A percentile compares a stretch with the other conserved stretches of the same genome.
Conservation (phyloP, 2,329 filamentous ascomycete species). For the Teratosphaeria viscida region DNA sequence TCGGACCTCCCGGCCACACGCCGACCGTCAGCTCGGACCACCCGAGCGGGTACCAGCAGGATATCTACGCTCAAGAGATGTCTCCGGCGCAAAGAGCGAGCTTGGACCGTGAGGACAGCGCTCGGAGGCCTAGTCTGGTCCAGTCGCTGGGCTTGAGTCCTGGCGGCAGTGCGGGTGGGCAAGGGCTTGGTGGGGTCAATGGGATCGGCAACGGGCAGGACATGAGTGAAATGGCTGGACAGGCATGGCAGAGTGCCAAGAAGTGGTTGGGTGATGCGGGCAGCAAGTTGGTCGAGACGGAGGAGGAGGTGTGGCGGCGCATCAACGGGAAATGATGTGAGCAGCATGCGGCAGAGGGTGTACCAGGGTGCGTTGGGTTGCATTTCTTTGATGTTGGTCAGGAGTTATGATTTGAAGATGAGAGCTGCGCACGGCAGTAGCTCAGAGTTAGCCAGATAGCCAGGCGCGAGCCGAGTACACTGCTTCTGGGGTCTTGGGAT, state of each 20-base stretch:
- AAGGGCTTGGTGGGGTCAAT: conserved; percentile 24
- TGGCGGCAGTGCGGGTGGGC: conserved; percentile 12
- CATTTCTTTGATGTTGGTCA: not conserved
- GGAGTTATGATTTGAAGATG: not conserved
- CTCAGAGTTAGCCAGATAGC: not conserved
- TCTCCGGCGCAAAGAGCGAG: conserved; percentile 24
- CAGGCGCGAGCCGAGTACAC: not conserved
- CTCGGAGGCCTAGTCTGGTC: conserved; percentile 13
- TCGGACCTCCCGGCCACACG: not conserved
- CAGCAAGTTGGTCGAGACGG: conserved; percentile 32
- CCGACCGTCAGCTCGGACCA: conserved; percentile 17
- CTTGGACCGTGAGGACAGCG: conserved; percentile 14
- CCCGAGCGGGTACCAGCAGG: conserved; percentile 40
- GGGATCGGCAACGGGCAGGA: conserved; percentile 15
- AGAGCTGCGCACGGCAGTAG: not conserved
- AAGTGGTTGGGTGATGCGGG: conserved; percentile 33
- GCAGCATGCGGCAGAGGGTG: not conserved
- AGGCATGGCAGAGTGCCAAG: conserved; percentile 30
- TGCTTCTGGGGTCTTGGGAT: not conserved
- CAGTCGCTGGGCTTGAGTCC: conserved; percentile 5
- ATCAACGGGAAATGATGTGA: conserved; percentile 26
- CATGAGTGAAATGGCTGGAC: conserved; percentile 11
- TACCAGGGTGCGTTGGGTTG: not conserved
- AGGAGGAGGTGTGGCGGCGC: conserved; percentile 38
- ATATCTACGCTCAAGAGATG: conserved; percentile 33